A percentile compares a stretch with the other conserved stretches of the same genome.
Conservation (phyloP, 2,329 filamentous ascomycete species). For the Talaromyces sp. region DNA sequence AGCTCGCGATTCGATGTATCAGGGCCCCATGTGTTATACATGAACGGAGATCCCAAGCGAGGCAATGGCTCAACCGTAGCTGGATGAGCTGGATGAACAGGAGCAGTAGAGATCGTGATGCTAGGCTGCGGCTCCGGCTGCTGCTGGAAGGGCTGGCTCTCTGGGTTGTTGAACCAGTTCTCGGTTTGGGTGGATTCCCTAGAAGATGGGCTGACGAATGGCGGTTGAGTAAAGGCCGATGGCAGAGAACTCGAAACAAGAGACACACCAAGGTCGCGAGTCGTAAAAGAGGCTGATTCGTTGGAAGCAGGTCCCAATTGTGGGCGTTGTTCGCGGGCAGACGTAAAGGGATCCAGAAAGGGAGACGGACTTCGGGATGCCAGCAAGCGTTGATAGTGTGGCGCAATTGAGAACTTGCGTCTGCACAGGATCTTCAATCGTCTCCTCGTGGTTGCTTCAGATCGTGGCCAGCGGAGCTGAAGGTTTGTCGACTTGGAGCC, state of each 20-base stretch:
- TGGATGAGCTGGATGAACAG: neutral
- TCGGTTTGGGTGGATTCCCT: slow-evolving; percentile 16
- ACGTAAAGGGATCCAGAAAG: slow-evolving; percentile 37
- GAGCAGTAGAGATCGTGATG: slow-evolving; percentile 1
- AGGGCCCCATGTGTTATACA: slow-evolving; percentile 46
- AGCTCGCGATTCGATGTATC: slow-evolving; percentile 26
- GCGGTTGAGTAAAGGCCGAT: slow-evolving; percentile 24
- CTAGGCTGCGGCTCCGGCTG: slow-evolving; percentile 7
- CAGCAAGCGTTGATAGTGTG: slow-evolving; percentile 60
- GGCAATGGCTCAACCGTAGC: slow-evolving; percentile 25
- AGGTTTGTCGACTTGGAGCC: slow-evolving; percentile 21
- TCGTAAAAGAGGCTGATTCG: slow-evolving; percentile 31
- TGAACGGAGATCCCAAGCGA: slow-evolving; percentile 45
- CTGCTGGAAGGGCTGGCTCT: slow-evolving; percentile 8
- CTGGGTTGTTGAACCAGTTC: slow-evolving; percentile 34
- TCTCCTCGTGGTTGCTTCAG: slow-evolving; percentile 53
- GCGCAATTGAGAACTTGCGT: slow-evolving; percentile 56
- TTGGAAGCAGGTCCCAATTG: neutral
- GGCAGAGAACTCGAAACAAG: slow-evolving; percentile 37
- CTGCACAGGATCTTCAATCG: slow-evolving; percentile 57
- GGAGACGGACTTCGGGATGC: slow-evolving; percentile 58
- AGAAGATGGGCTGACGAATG: slow-evolving; percentile 5
- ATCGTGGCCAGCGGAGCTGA: slow-evolving; percentile 49
- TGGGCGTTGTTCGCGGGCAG: slow-evolving; percentile 15
- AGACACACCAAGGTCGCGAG: slow-evolving; percentile 41